These are phyloP conservation scores for Straminergon stramineum DNA, from an alignment of 225 moss, liverwort and hornwort genomes.

Conservation along the genomic window DNA sequence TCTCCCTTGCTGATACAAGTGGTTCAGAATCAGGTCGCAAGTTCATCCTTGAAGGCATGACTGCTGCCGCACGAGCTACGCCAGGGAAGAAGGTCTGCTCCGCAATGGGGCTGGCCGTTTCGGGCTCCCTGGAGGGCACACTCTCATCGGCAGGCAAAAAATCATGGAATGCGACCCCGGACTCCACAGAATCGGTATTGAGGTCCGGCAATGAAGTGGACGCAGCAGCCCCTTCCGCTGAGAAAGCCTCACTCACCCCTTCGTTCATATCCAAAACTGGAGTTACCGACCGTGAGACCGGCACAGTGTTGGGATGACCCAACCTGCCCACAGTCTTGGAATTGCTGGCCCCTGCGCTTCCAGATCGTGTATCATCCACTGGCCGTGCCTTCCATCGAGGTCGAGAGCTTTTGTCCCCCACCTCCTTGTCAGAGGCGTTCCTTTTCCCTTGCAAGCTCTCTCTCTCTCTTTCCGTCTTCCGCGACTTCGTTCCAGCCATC, in stretches of 20 bases:
- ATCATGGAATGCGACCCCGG: slow-evolving; percentile 41
- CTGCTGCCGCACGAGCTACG: slow-evolving; percentile 1
- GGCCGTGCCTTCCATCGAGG: slow-evolving; percentile 30
- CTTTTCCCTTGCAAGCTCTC: slow-evolving; percentile 18
- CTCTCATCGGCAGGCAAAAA: slow-evolving; percentile 48
- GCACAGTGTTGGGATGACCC: slow-evolving; percentile 17
- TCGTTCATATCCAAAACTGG: slow-evolving; percentile 54
- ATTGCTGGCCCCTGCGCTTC: slow-evolving; percentile 53
- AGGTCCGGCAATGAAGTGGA: slow-evolving; percentile 51
- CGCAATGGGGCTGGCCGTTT: slow-evolving; percentile 8
- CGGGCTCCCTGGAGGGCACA: slow-evolving; percentile 14
- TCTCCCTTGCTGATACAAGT: slow-evolving; percentile 27
- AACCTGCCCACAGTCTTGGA: slow-evolving; percentile 29
- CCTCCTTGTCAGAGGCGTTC: slow-evolving; percentile 18
- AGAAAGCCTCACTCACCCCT: slow-evolving; percentile 47
- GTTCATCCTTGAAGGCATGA: neutral
- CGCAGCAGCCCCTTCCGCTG: slow-evolving; percentile 33
- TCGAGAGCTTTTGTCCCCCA: slow-evolving; percentile 29
- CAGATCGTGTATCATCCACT: slow-evolving; percentile 40
- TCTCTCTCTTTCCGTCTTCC: slow-evolving; percentile 21
- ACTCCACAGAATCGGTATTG: slow-evolving; percentile 53
- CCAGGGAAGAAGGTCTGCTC: slow-evolving; percentile 53
- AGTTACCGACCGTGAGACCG: slow-evolving; percentile 31
- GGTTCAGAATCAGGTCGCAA: slow-evolving; percentile 8
- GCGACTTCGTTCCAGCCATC: slow-evolving; percentile 9